A percentile compares a stretch with the other conserved stretches of the same genome.
phyloP scores from a whole-genome alignment of 768 basidiomycete genomes.

The Mycena albidolilacea region DNA sequence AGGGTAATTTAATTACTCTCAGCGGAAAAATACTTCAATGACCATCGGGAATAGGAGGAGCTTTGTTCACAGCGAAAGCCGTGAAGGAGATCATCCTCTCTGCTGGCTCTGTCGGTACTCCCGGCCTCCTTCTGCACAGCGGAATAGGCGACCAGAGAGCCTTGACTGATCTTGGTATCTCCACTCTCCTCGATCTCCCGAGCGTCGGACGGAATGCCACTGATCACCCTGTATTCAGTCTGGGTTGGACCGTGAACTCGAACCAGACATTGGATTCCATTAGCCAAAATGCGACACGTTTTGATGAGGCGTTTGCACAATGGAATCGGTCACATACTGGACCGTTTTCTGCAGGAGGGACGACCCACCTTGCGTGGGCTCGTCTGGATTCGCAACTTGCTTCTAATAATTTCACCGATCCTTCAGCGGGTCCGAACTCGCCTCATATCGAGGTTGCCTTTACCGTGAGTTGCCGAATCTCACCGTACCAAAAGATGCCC shows the following conservation, averaged over 20 bases:
- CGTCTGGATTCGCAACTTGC: slow-evolving; percentile 34
- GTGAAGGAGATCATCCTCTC: slow-evolving; percentile 51
- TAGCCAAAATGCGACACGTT: slow-evolving; percentile 33
- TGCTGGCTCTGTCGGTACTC: slow-evolving; percentile 50
- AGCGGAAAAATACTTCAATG: not conserved
- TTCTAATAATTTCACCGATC: slow-evolving; percentile 36
- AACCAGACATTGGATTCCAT: slow-evolving; percentile 33
- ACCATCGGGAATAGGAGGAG: not conserved
- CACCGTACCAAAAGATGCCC: not conserved
- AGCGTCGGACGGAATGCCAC: slow-evolving; percentile 36
- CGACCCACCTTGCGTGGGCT: slow-evolving; percentile 39
- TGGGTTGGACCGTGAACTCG: slow-evolving; percentile 42
- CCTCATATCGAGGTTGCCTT: slow-evolving; percentile 44
- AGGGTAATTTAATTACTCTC: not conserved
- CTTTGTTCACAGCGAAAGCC: slow-evolving; percentile 37
- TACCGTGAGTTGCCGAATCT: not conserved
- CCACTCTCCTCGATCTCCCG: slow-evolving; percentile 42
- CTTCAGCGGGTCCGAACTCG: slow-evolving; percentile 41
- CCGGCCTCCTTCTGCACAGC: slow-evolving; percentile 12
- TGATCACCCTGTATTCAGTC: slow-evolving; percentile 43
- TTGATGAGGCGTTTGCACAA: slow-evolving; percentile 30
- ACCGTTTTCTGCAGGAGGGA: slow-evolving; percentile 39
- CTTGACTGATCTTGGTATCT: slow-evolving; percentile 18
- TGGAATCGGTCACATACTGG: slow-evolving; percentile 48
- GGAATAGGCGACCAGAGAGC: slow-evolving; percentile 10